Conservation (phyloP, 495 filamentous ascomycete species). For the Trichoderma gamsii region DNA sequence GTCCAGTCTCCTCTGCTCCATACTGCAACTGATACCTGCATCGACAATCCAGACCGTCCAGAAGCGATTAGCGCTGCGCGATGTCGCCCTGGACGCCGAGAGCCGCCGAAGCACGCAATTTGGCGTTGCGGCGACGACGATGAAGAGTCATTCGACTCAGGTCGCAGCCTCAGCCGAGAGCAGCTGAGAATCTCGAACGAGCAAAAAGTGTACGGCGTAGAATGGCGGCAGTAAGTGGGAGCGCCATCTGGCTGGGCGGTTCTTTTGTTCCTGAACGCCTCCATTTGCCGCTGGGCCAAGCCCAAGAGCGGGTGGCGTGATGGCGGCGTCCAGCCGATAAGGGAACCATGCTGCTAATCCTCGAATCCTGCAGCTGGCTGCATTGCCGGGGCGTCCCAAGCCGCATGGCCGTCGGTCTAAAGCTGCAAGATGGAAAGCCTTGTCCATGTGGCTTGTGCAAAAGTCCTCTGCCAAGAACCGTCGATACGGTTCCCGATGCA, state of each 20-base stretch:
- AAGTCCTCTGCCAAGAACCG: neutral
- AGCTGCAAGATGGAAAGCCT: neutral
- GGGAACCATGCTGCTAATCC: constrained; percentile 1
- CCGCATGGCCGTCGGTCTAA: neutral
- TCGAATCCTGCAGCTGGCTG: neutral
- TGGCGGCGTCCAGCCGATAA: neutral
- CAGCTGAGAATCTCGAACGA: neutral
- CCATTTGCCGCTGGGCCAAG: neutral
- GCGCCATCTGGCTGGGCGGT: neutral
- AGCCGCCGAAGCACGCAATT: constrained; percentile 13
- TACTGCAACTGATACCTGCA: neutral
- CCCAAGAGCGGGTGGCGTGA: constrained; percentile 5
- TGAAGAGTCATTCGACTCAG: neutral
- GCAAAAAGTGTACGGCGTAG: neutral
- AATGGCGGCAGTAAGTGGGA: neutral
- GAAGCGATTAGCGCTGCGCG: neutral
- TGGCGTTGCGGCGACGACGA: neutral
- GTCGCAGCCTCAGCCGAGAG: neutral
- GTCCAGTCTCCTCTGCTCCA: neutral
- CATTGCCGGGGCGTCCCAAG: neutral
- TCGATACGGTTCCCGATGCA: neutral
- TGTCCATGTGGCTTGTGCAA: constrained; percentile 2
- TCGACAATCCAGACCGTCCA: neutral
- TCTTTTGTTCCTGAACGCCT: neutral
- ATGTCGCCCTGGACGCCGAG: neutral